Percentiles rank a stretch among this genome's conserved stretches.
Conservation (phyloP, 2,329 filamentous ascomycete species). For the Apiospora pterosperma region DNA sequence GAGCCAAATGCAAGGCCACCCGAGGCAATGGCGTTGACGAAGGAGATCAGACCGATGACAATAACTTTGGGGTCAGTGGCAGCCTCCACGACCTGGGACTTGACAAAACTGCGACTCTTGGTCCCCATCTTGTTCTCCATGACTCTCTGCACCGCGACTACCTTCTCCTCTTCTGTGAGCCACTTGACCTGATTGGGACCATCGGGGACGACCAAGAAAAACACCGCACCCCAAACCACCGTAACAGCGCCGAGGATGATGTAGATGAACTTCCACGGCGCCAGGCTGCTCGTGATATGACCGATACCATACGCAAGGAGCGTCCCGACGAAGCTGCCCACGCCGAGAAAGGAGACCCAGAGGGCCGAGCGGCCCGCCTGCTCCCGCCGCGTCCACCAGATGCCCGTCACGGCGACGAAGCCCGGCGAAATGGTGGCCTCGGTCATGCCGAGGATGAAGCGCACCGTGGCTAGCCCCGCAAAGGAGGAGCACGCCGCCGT, state of each 20-base stretch:
- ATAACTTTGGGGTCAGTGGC: slow-evolving; percentile 17
- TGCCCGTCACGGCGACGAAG: slow-evolving; percentile 55
- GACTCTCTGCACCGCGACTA: slow-evolving; percentile 11
- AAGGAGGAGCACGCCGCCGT: slow-evolving; percentile 45
- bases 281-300: neutral
- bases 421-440: slow-evolving; percentile 52
- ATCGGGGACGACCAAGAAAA: slow-evolving; percentile 16
- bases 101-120: neutral
- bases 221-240: slow-evolving; percentile 10
- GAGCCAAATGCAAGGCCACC: slow-evolving; percentile 63
- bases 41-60: slow-evolving; percentile 10
- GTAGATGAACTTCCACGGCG: slow-evolving; percentile 15
- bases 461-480: slow-evolving; percentile 40
- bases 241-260: slow-evolving; percentile 21
- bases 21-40: slow-evolving; percentile 66
- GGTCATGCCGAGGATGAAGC: slow-evolving; percentile 48
- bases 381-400: slow-evolving; percentile 61
- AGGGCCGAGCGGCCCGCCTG: slow-evolving; percentile 60
- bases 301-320: slow-evolving; percentile 44
- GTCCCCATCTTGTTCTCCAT: slow-evolving; percentile 7
- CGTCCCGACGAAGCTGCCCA: slow-evolving; percentile 51
- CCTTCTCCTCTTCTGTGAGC: slow-evolving; percentile 17
- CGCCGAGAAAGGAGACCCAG: slow-evolving; percentile 59
- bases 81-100: slow-evolving; percentile 11
- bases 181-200: slow-evolving; percentile 18